Percentiles rank a stretch among this genome's conserved stretches.
Evolutionary conservation across 2,329 filamentous ascomycete genomes (phyloP).

Genomic region (Colletotrichum viniferum): DNA sequence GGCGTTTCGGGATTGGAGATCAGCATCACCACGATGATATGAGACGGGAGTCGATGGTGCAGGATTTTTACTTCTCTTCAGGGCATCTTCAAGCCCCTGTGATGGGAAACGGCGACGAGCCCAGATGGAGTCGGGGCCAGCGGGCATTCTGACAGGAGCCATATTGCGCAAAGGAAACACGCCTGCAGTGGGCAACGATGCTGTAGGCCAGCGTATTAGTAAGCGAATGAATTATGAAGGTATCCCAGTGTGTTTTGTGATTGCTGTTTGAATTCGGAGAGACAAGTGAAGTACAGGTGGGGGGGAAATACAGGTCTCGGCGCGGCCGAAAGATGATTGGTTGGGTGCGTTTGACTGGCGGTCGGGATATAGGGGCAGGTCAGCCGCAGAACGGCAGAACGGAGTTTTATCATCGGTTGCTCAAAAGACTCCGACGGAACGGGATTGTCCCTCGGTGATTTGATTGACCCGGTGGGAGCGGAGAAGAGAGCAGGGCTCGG

Average conservation of each 20-base stretch:
- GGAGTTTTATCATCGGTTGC: not conserved
- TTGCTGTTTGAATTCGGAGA: not conserved
- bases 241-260: not conserved
- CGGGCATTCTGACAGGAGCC: not conserved
- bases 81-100: not conserved
- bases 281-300: not conserved
- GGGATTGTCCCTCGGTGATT: not conserved
- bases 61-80: not conserved
- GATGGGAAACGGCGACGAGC: not conserved
- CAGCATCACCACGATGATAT: not conserved
- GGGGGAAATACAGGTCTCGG: not conserved
- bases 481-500: not conserved
- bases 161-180: not conserved
- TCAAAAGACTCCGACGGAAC: not conserved
- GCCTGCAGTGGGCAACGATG: not conserved
- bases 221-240: constrained; percentile 5
- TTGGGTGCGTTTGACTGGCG: not conserved
- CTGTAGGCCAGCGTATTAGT: not conserved
- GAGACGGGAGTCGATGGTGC: not conserved
- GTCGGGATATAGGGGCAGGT: not conserved
- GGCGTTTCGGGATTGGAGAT: constrained; percentile 1
- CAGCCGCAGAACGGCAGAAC: not conserved
- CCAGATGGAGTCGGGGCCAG: not conserved
- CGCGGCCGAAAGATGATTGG: not conserved
- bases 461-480: not conserved